Conservation (phyloP, 495 filamentous ascomycete genomes). For the Stereocaulon alpinum region DNA sequence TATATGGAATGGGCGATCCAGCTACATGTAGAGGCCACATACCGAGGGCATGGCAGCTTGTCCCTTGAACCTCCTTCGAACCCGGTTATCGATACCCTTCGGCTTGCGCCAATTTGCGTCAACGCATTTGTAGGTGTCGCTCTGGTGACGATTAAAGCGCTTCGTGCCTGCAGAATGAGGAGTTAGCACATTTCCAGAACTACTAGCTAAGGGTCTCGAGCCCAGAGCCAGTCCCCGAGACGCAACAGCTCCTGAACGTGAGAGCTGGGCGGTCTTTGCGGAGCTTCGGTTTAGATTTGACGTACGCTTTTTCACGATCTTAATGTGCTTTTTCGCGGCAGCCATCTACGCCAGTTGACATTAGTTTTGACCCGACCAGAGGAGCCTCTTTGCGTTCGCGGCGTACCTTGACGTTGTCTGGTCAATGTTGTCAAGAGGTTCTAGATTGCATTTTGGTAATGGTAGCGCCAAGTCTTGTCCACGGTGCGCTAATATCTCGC, state of each 20-base stretch:
- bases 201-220: background rate
- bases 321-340: constrained; percentile 95
- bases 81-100: constrained; percentile 96
- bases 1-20: background rate
- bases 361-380: background rate
- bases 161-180: constrained; percentile 54
- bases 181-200: constrained; percentile 5
- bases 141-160: constrained; percentile 91
- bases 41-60: constrained; percentile 96
- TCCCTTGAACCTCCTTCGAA: constrained; percentile 87
- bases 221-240: background rate
- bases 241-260: background rate
- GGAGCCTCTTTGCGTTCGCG: background rate
- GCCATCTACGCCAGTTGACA: constrained; percentile 58
- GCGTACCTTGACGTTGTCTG: constrained; percentile 13
- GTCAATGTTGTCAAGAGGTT: background rate
- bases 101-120: constrained; percentile 90
- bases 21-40: constrained; percentile 33
- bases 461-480: background rate
- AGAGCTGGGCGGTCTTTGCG: background rate
- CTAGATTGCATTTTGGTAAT: background rate
- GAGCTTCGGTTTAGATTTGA: constrained; percentile 23
- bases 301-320: constrained; percentile 99
- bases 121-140: constrained; percentile 87
- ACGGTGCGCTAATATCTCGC: background rate